Evolutionary conservation across 345 rosid species (phyloP), one percentile per base, ranked within the genome.

Genomic region (Excoecaria agallocha): DNA sequence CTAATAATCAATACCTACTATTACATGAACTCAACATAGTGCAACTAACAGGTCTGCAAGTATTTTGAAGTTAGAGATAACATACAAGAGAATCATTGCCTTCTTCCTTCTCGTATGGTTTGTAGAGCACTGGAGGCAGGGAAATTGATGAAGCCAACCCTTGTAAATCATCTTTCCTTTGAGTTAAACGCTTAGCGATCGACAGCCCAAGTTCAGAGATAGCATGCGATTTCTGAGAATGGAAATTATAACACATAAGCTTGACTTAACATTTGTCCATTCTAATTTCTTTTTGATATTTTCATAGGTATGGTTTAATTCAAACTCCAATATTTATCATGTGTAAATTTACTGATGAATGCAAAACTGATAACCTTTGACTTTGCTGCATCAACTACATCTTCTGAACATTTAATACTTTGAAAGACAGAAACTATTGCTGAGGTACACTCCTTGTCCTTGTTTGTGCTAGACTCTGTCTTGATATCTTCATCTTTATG

Each of bases 181-280:
- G 84, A 76, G 79, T 78, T 62, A 93, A 80, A 79, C 76, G 85
- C 84, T 87, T 89, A 79, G 77, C 79, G 54, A 90, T 83, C 55
- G 88, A 84, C 80, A 94, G 79, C 78, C 98, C 99, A 75, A 95
- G 91, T 78, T 90, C 99, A 85, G 90, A 88, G 69, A 95, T 84
- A 74, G 96, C 98, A 80, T 89, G 88, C 24, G 96, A 91, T 76
- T 87, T 95, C 99, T 95, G 98, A 68, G 68, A 76, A 85, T 68
- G 46, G 41, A 69, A 80, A 74, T 67, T 74, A 70, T 69, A 51
- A 66, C 55, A 74, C 12, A 78, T 80, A 66, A 78, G 74, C 35
- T 68, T 49, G 58, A 25, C 61, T 70, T 19, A 76, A 2, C n/a
- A 60, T 43, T 43, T 43, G 48, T 43, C 8, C 10, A 17, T 50